A percentile compares a stretch with the other conserved stretches of the same genome.
Evolutionary conservation across 2,329 filamentous ascomycete genomes (phyloP).

Genomic region (Trichophyton verrucosum): DNA sequence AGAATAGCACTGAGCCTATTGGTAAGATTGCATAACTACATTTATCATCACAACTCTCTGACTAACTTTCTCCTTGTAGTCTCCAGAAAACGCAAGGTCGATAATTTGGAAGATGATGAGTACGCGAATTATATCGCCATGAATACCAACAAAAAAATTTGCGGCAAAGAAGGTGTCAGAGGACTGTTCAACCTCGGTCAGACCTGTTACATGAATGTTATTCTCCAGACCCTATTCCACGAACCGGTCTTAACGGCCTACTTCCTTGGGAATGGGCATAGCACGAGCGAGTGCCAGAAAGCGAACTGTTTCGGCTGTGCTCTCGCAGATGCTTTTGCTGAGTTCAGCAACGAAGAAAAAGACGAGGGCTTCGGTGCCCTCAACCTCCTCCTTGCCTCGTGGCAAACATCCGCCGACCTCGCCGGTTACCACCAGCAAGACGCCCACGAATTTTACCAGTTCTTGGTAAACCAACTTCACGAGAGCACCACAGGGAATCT

Average conservation of each 20-base stretch:
- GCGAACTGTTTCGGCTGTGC: constrained; percentile 49
- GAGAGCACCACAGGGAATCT: constrained; percentile 60
- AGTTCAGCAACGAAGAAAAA: constrained; percentile 49
- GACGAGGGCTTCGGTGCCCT: constrained; percentile 84
- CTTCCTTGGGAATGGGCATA: constrained; percentile 83
- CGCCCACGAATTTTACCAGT: constrained; percentile 94
- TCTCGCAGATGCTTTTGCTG: constrained; percentile 50
- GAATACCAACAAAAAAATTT: constrained; percentile 70
- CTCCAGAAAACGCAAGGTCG: constrained; percentile 25
- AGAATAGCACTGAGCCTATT: constrained; percentile 9
- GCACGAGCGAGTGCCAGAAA: constrained; percentile 56
- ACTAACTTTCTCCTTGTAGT: constrained; percentile 7
- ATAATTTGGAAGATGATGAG: constrained; percentile 36
- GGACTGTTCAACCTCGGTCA: constrained; percentile 97
- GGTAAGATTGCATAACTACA: neutral
- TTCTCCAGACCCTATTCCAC: constrained; percentile 84
- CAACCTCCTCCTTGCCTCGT: constrained; percentile 77
- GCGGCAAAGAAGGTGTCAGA: constrained; percentile 73
- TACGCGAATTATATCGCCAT: constrained; percentile 63
- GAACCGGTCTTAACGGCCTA: constrained; percentile 86
- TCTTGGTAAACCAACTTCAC: constrained; percentile 83
- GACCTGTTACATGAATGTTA: constrained; percentile 95
- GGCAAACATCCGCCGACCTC: constrained; percentile 52
- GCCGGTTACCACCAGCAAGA: constrained; percentile 93
- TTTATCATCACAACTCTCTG: neutral